A percentile compares a stretch with the other conserved stretches of the same genome.
These are phyloP conservation scores for Leccinum uliginosum DNA, from an alignment of 768 basidiomycete species.

Conservation along the genomic window DNA sequence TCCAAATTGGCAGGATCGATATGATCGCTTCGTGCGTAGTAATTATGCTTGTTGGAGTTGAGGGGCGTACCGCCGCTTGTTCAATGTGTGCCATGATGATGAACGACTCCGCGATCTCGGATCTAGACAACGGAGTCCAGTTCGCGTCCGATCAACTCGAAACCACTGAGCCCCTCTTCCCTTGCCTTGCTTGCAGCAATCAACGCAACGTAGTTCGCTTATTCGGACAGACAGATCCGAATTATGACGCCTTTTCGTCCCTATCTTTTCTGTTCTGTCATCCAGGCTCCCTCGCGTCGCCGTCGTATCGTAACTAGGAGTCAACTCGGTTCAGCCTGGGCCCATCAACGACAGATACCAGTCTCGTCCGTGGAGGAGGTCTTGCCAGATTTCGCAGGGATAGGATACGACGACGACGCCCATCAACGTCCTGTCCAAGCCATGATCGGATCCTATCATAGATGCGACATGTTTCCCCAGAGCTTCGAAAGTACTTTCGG, in stretches of 20 bases:
- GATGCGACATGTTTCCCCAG: neutral
- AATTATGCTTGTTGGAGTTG: neutral
- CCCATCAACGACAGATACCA: neutral
- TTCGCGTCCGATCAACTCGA: neutral
- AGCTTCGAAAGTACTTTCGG: neutral
- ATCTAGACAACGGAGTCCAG: neutral
- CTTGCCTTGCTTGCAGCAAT: neutral
- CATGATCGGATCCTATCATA: neutral
- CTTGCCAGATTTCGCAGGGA: neutral
- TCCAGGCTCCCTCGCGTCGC: neutral
- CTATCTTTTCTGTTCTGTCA: neutral
- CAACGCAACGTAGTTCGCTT: neutral
- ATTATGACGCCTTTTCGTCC: neutral
- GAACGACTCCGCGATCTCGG: neutral
- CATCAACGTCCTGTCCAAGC: neutral
- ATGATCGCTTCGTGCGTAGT: neutral
- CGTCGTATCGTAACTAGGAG: neutral
- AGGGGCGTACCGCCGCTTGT: neutral
- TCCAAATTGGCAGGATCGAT: neutral
- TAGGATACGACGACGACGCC: neutral
- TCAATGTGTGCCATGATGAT: neutral
- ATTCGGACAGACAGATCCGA: neutral
- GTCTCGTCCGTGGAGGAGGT: neutral
- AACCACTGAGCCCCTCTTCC: neutral
- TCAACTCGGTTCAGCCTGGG: neutral